Evolutionary conservation across 2,329 filamentous ascomycete species (phyloP).

Genomic region (Zymoseptoria pseudotritici): DNA sequence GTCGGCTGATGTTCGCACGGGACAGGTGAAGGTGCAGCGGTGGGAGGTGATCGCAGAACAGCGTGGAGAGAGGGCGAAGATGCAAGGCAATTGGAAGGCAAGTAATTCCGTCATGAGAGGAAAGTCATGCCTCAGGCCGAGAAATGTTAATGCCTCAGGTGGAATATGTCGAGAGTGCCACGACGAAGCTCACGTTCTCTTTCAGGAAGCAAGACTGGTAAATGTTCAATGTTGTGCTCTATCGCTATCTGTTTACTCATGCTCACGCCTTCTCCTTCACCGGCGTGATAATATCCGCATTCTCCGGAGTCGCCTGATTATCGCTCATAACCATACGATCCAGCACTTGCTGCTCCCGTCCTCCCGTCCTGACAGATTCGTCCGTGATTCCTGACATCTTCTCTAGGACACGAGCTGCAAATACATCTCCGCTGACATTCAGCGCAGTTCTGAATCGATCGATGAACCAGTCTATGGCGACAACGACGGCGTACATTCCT

Average conservation of each 20-base stretch:
- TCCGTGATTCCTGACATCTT: conserved; percentile 35
- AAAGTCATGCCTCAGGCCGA: not conserved
- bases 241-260: too few species aligned
- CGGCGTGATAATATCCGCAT: not conserved
- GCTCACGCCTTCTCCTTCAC: not conserved
- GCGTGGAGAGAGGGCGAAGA: not conserved
- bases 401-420: conserved; percentile 35
- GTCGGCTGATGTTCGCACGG: not conserved
- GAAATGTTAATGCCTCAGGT: not conserved
- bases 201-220: not conserved
- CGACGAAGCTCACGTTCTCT: not conserved
- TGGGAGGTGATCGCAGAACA: not conserved
- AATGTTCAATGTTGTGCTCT: too few species aligned
- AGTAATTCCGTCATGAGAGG: not conserved
- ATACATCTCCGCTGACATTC: conserved; percentile 48
- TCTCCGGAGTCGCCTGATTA: not conserved
- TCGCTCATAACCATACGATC: not conserved
- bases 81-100: not conserved
- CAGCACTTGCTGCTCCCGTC: not conserved
- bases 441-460: conserved; percentile 48
- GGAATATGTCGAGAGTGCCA: not conserved
- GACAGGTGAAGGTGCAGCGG: not conserved
- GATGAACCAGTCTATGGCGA: conserved; percentile 51
- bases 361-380: conserved; percentile 1
- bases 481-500: conserved; percentile 46